Base-by-base conservation (phyloP, 495 filamentous ascomycete genomes). In the Aspergillus ostianus region DNA sequence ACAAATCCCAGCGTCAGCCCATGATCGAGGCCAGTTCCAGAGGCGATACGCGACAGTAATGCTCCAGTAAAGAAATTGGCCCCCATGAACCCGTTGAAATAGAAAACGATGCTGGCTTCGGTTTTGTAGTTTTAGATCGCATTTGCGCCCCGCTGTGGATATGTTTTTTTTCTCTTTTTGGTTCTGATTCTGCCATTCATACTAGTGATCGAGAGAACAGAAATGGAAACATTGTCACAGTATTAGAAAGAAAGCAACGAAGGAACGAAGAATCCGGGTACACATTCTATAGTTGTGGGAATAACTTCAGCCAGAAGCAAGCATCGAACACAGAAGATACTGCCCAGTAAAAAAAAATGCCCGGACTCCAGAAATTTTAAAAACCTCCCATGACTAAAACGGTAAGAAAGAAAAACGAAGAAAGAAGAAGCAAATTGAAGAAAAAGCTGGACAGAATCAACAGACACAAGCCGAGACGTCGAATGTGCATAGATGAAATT, bases 301-400 rank as follows among this genome's bases (percentile, higher is more conserved):
- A 62, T 57, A 70, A 58, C 58, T 70, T 69, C 64, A 70, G 70
- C 66, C 73, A 58, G 63, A 67, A 73, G 65, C 66, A 72, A 71
- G 69, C 67, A 72, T 72, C 62, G 64, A 68, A 69, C 62, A 36
- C 48, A 60, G 58, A 58, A 68, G 63, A 74, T 64, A 71, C 70
- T 76, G 64, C 68, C 70, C 70, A 63, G 66, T 68, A 72, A 73
- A 73, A 70, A 66, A 73, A 70, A 65, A 75, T 67, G 69, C 61
- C 74, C 67, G 71, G 68, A 77, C 74, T 74, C 75, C 74, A 69
- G 64, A 70, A 69, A 67, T 65, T 75, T 78, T 75, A 63, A 44
- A 57, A 66, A 66, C 68, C 67, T 60, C 66, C 70, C 69, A 67
- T 67, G 68, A 73, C 56, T 64, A 51, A 67, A 67, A 62, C 68